phyloP scores from a whole-genome alignment of 177 flowering plant genomes.

The Vitis hybrid region DNA sequence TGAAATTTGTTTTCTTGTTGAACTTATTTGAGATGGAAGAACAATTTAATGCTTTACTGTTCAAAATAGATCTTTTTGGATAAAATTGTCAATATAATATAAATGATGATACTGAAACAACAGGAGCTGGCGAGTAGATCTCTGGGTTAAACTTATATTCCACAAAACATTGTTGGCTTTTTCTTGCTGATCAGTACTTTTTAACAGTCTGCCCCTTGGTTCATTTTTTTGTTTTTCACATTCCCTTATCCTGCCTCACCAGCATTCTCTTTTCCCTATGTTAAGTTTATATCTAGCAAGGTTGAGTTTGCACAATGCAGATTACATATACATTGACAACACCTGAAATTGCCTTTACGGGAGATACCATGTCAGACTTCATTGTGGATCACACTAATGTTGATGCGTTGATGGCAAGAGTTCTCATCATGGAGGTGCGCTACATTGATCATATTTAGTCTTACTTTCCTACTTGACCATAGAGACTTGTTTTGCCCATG shows the following conservation, averaged over 20 bases:
- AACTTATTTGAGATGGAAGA: too few relatives aligned
- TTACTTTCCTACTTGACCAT: background rate
- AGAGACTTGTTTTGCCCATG: background rate
- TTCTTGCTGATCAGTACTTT: too few relatives aligned
- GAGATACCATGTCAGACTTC: slow-evolving; percentile 92
- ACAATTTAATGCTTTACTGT: too few relatives aligned
- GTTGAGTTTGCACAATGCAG: slow-evolving; percentile 41
- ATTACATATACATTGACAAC: slow-evolving; percentile 64
- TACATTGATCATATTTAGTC: background rate
- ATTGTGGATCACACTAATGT: slow-evolving; percentile 56
- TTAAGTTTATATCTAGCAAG: background rate
- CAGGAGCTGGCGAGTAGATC: too few relatives aligned
- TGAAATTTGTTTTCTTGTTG: too few relatives aligned
- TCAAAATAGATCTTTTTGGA: too few relatives aligned
- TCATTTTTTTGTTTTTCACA: background rate
- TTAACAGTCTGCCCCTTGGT: background rate
- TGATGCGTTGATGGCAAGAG: slow-evolving; percentile 73
- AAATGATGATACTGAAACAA: too few relatives aligned
- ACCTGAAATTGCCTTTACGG: slow-evolving; percentile 96
- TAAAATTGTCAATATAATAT: too few relatives aligned
- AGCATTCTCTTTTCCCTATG: background rate
- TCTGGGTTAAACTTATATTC: too few relatives aligned
- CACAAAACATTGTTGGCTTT: too few relatives aligned
- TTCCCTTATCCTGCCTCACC: background rate
- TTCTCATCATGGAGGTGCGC: slow-evolving; percentile 88